These are phyloP conservation scores for Meyerozyma athensensis DNA, from an alignment of 1,139 yeast species.

Conservation along the genomic window DNA sequence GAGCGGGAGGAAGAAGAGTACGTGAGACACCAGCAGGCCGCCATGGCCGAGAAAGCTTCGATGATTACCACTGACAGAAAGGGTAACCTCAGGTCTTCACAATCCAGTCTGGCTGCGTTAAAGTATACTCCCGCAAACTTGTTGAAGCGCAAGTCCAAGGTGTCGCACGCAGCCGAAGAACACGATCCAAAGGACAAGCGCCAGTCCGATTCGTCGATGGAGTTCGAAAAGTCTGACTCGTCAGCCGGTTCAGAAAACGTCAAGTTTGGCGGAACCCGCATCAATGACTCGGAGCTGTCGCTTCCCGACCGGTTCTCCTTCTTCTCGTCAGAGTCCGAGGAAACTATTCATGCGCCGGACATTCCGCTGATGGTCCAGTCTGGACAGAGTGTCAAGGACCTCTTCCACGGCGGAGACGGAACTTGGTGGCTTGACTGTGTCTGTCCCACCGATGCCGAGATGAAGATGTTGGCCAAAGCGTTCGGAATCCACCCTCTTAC, in stretches of 20 bases:
- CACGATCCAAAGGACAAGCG: conserved; percentile 10
- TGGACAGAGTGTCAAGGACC: conserved; percentile 57
- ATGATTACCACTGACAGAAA: conserved; percentile 24
- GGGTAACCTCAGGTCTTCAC: conserved; percentile 18
- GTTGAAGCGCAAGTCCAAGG: conserved; percentile 16
- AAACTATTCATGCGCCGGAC: conserved; percentile 86
- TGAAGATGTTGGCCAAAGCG: conserved; percentile 61
- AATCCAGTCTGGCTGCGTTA: conserved; percentile 43
- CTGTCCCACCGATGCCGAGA: conserved; percentile 66
- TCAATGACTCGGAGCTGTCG: conserved; percentile 22
- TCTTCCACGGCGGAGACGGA: conserved; percentile 60
- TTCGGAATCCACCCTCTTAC: conserved; percentile 84
- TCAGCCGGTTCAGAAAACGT: conserved; percentile 22
- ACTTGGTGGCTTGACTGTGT: conserved; percentile 76
- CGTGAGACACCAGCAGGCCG: conserved; percentile 22
- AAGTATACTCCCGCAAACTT: conserved; percentile 55
- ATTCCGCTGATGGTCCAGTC: conserved; percentile 67
- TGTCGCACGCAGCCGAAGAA: conserved; percentile 3
- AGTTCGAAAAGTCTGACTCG: conserved; percentile 18
- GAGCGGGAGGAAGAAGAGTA: conserved; percentile 29
- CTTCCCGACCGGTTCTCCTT: conserved; percentile 75
- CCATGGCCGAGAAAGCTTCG: conserved; percentile 5
- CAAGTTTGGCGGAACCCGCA: conserved; percentile 31
- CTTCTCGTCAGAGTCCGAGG: conserved; percentile 76
- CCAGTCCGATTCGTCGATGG: conserved; percentile 25